A percentile compares a stretch with the other conserved stretches of the same genome.
These are phyloP conservation scores for Cenococcum geophilum DNA, from an alignment of 495 filamentous ascomycete genomes.

Conservation along the genomic window DNA sequence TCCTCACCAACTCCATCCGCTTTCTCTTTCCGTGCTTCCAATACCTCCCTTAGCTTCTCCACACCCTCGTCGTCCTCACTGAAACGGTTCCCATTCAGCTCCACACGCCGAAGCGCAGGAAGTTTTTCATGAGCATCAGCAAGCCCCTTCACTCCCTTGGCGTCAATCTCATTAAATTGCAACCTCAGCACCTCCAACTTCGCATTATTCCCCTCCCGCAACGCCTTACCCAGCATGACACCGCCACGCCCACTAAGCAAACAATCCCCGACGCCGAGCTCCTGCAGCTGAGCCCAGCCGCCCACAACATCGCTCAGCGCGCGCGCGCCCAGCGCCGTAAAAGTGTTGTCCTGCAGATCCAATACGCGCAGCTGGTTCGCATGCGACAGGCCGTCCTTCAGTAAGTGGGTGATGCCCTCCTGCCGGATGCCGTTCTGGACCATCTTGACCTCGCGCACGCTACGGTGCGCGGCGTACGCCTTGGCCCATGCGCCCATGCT, in stretches of 20 bases:
- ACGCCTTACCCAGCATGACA: slow-evolving; percentile 61
- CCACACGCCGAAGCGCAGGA: slow-evolving; percentile 70
- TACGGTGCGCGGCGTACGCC: slow-evolving; percentile 70
- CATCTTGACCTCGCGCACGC: slow-evolving; percentile 85
- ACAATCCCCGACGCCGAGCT: slow-evolving; percentile 86
- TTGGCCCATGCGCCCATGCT: slow-evolving; percentile 93
- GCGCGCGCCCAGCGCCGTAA: slow-evolving; percentile 71
- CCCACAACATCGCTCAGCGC: slow-evolving; percentile 69
- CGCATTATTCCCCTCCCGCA: slow-evolving; percentile 67
- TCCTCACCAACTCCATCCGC: slow-evolving; percentile 57
- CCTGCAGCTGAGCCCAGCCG: slow-evolving; percentile 67
- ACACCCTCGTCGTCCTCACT: slow-evolving; percentile 70
- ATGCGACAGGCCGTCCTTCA: slow-evolving; percentile 68
- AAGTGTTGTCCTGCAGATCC: slow-evolving; percentile 97
- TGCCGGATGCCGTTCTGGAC: slow-evolving; percentile 96
- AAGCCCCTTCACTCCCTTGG: slow-evolving; percentile 62
- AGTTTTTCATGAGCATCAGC: slow-evolving; percentile 55
- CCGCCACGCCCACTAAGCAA: slow-evolving; percentile 75
- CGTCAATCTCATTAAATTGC: slow-evolving; percentile 91
- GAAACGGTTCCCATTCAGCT: slow-evolving; percentile 96
- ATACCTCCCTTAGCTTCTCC: slow-evolving; percentile 44
- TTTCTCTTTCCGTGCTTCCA: slow-evolving; percentile 51
- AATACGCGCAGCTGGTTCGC: slow-evolving; percentile 60
- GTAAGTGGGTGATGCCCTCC: slow-evolving; percentile 74
- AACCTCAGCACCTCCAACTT: slow-evolving; percentile 73